Evolutionary conservation across 805 yeast species (phyloP).

Genomic region (Nakazawaea siamensis): DNA sequence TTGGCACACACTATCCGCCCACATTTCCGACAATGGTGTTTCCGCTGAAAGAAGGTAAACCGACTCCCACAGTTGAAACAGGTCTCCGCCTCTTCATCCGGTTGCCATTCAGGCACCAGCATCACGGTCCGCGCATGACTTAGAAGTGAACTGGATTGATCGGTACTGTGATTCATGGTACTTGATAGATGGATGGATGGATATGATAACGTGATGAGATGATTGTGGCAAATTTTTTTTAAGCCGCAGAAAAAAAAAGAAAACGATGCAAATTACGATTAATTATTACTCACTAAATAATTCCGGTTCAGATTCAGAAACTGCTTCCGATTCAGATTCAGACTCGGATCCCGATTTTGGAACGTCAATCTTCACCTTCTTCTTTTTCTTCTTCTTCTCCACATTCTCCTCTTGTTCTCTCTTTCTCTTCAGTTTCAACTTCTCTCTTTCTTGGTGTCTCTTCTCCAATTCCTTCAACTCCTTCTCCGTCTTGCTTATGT

Average conservation of each 20-base stretch:
- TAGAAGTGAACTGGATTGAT: too few species aligned
- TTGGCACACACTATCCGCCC: slow-evolving; percentile 70
- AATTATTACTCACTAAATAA: too few species aligned
- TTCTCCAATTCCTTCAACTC: slow-evolving; percentile 21
- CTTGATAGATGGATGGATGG: too few species aligned
- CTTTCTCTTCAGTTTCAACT: slow-evolving; percentile 18
- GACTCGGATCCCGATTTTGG: too few species aligned
- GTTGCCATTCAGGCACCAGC: slow-evolving; percentile 47
- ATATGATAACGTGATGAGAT: too few species aligned
- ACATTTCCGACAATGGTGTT: slow-evolving; percentile 81
- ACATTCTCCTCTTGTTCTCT: slow-evolving; percentile 7
- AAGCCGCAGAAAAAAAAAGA: too few species aligned
- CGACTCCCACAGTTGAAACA: slow-evolving; percentile 48
- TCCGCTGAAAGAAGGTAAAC: slow-evolving; percentile 57
- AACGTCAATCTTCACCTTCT: slow-evolving; percentile 12
- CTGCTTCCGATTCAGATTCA: too few species aligned
- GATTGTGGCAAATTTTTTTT: too few species aligned
- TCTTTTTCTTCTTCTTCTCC: slow-evolving; percentile 16
- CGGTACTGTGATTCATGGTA: not conserved
- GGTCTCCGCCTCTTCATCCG: slow-evolving; percentile 40
- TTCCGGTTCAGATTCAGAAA: too few species aligned
- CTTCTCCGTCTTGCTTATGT: slow-evolving; percentile 46
- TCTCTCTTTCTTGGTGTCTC: slow-evolving; percentile 16
- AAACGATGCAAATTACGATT: too few species aligned
- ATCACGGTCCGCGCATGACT: too few species aligned